Base-by-base conservation (phyloP, 2,329 filamentous ascomycete genomes). In the Plenodomus lindquistii region DNA sequence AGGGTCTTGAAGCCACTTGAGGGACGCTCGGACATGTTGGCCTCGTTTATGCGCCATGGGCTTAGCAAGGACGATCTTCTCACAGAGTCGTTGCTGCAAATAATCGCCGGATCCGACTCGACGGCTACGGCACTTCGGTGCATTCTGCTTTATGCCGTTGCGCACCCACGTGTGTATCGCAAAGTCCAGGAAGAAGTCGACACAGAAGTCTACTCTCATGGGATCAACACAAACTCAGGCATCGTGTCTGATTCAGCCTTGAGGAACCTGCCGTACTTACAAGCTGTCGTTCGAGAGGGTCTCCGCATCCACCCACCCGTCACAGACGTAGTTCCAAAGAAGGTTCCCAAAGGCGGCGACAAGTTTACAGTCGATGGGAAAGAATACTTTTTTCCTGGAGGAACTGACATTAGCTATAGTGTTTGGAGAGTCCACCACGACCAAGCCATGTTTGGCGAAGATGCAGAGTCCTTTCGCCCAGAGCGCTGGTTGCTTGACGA, bases 21-120 rank as follows among this genome's bases (percentile, higher is more conserved):
- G 3, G 71, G 79, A 52, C 67, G 73, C 6, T 67, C 67, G 5
- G 80, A 83, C 50, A 83, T 83, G 79, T 70, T 83, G 3, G 76
- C 73, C 3, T 76, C 77, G 0, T 81, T 82, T 52, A 73, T 80
- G 51, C 70, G 69, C 11, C 74, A 77, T 42, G 74, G 72, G 57
- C 59, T 79, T 11, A 69, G 63, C 1, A 50, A 27, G 60, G 73
- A 61, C 51, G 66, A 70, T 64, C 37, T 77, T 67, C 54, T 73
- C 56, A 45, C 59, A 3, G 76, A 79, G 48, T 72, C 72, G 2
- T 46, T 77, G 7, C 68, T 75, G 4, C 75, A 78, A 44, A 77
- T 79, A 20, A 68, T 81, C 6, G 81, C 81, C 4, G 82, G 82
- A 2, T 79, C 79, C 1, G 82, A 85, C 50, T 83, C 80, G 0